Evolutionary conservation across 306 rosid species (phyloP), one percentile per base, ranked within the genome.

Genomic region (Mucuna pruriens): DNA sequence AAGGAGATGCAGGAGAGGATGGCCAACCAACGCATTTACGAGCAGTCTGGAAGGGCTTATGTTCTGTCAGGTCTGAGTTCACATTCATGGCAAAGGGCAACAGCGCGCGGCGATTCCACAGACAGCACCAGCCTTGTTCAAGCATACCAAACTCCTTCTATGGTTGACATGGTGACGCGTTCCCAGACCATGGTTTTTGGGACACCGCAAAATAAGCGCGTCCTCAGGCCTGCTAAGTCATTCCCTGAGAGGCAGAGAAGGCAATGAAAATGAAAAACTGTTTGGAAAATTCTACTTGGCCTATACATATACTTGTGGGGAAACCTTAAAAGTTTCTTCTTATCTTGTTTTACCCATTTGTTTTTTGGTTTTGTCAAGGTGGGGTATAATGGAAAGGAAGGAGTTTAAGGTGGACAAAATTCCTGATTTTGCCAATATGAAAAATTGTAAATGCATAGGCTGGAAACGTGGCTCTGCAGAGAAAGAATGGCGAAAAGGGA

Each of bases 41-140:
- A 95, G 89, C 90, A 93, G n/a, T 90, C 99, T 0, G 99, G 99
- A 79, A 86, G 99, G 84, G 99, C 99, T 20, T 96, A 96, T 42
- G 94, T 96, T 44, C 55, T 96, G 36, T 96, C 99, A 17, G 99
- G 99, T 75, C 82, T 96, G 85, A 96, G 99, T 89, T 93, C 99
- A 12, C 99, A 96, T 80, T 90, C 98, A 65, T 90, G 90, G 92
- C 99, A 96, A 82, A 89, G 99, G 84, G 99, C 99, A 68, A 96
- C 99, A 1, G 94, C 97, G 0, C 81, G 99, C 31, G 99, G 99
- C 10, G 92, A 96, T 87, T 94, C 97, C 7, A 90, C 92, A 1
- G 98, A 90, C 38, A 89, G 89, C 78, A 84, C 91, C 23, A 93
- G 94, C 86, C 87, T 86, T 23, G 54, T 96, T 79, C 98, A 91